Evolutionary conservation across 2,329 filamentous ascomycete genomes (phyloP).

Genomic region (Cladosporium sphaerospermum): DNA sequence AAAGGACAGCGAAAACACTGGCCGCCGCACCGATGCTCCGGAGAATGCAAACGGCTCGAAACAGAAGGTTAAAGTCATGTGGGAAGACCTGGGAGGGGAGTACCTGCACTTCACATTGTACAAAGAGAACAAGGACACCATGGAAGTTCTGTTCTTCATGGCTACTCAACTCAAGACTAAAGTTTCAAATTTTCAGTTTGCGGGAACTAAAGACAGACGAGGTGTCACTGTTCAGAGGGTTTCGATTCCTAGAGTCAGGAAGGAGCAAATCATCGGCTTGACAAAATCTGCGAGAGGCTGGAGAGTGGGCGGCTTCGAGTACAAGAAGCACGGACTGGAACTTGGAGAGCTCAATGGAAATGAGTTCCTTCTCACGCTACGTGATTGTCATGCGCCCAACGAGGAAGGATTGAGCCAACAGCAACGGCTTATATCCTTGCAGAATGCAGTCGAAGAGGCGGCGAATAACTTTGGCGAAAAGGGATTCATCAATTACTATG

Average conservation of each 20-base stretch:
- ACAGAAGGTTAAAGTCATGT: conserved; percentile 45
- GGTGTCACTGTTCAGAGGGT: conserved; percentile 80
- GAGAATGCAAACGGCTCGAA: conserved; percentile 10
- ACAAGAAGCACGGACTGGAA: conserved; percentile 64
- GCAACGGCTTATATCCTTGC: conserved; percentile 41
- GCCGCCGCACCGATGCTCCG: conserved; percentile 13
- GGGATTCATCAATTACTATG: conserved; percentile 97
- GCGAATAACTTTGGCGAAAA: conserved; percentile 62
- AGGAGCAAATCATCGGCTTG: conserved; percentile 58
- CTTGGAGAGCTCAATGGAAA: conserved; percentile 84
- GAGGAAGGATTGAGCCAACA: conserved; percentile 28
- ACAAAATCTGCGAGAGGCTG: conserved; percentile 56
- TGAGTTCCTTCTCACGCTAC: conserved; percentile 85
- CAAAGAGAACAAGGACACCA: conserved; percentile 96
- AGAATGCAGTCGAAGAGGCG: conserved; percentile 50
- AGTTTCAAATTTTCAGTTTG: conserved; percentile 67
- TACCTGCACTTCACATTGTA: conserved; percentile 88
- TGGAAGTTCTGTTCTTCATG: conserved; percentile 78
- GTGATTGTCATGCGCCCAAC: conserved; percentile 66
- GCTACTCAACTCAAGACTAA: conserved; percentile 65
- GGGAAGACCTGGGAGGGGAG: conserved; percentile 65
- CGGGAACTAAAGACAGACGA: conserved; percentile 85
- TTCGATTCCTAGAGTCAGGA: conserved; percentile 57
- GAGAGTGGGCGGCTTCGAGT: conserved; percentile 71
- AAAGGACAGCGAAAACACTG: conserved; percentile 18